Evolutionary conservation across 768 basidiomycete species (phyloP), one percentile per base, ranked within the genome.

Genomic region (Daedaleopsis sinensis): DNA sequence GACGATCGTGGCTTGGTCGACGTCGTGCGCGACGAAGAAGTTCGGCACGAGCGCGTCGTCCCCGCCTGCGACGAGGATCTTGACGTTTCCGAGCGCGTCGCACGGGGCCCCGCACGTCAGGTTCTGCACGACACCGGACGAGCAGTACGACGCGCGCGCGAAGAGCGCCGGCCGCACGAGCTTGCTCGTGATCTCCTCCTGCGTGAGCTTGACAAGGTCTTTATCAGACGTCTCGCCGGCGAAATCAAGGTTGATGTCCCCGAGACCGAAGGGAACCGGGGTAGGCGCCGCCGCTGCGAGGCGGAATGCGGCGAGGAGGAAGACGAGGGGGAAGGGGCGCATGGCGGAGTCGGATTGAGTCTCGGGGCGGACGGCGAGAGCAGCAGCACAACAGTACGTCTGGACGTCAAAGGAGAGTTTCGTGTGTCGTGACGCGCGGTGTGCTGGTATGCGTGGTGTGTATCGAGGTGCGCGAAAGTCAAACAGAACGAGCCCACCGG

Each of bases 11-110:
- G 76, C 57, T 8, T 67, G 67, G 3, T 67, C 57, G 6, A 67
- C 68, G 57, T 79, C 75, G 64, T 76, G 72, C 1, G 77, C 79
- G 47, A 80, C 71, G 58, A 71, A 78, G 59, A 73, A 78, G 27
- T 68, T 46, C 4, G 77, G 76, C 38, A 72, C 63, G 16, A 51
- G 18, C 19, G 65, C 74, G 48, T 69, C 71, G 65, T 77, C 74
- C 70, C 52, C 32, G 47, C 50, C 47, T 37, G 46, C 24, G 13
- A 42, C 24, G 38, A 54, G 54, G 39, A 48, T 39, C 24, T 66
- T 54, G 43, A 21, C 21, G 36, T 42, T 55, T 5, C 69, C 68
- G 3, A 77, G 48, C 23, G 69, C 71, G 23, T 70, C 68, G 61
- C 77, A 78, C 43, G 75, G 65, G 1, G 61, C 62, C 16, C 78